phyloP scores from a whole-genome alignment of 2,329 filamentous ascomycete genomes.

The Lizonia empirigonia region DNA sequence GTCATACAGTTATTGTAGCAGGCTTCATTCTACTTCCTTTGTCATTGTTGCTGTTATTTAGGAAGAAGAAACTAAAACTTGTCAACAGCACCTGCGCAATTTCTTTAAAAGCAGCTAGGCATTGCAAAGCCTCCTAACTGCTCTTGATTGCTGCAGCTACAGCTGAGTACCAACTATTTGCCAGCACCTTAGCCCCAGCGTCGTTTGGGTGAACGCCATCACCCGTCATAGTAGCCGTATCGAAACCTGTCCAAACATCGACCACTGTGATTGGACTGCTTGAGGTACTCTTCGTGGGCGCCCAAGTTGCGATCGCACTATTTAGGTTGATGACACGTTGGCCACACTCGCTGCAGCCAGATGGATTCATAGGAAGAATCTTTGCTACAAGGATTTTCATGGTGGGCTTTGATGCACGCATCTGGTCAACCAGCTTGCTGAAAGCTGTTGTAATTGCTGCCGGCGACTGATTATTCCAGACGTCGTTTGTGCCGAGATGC shows the following conservation, averaged over 20 bases:
- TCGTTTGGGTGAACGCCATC: conserved; percentile 38
- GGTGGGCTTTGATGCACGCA: conserved; percentile 46
- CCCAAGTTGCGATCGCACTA: conserved; percentile 26
- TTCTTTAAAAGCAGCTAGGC: too few relatives aligned
- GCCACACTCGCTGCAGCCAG: conserved; percentile 13
- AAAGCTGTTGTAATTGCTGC: conserved; percentile 42
- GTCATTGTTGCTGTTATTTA: too few relatives aligned
- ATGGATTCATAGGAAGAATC: conserved; percentile 18
- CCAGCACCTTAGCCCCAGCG: conserved; percentile 23
- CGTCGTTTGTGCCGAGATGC: conserved; percentile 49
- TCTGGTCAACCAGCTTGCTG: conserved; percentile 48
- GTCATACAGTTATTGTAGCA: too few relatives aligned
- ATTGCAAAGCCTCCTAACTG: too few relatives aligned
- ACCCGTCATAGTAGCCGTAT: conserved; percentile 25
- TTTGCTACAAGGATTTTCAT: conserved; percentile 47
- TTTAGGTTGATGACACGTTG: conserved; percentile 26
- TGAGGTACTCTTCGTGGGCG: conserved; percentile 9
- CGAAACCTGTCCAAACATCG: conserved; percentile 29
- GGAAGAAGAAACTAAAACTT: too few relatives aligned
- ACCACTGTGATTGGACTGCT: conserved; percentile 25
- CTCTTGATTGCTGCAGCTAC: not conserved
- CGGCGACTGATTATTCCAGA: conserved; percentile 41
- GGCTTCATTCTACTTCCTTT: too few relatives aligned
- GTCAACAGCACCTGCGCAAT: too few relatives aligned
- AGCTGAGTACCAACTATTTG: conserved; percentile 17